Conservation (phyloP, 1,284 basidiomycete species). For the Microbotryomycetes sp. region DNA sequence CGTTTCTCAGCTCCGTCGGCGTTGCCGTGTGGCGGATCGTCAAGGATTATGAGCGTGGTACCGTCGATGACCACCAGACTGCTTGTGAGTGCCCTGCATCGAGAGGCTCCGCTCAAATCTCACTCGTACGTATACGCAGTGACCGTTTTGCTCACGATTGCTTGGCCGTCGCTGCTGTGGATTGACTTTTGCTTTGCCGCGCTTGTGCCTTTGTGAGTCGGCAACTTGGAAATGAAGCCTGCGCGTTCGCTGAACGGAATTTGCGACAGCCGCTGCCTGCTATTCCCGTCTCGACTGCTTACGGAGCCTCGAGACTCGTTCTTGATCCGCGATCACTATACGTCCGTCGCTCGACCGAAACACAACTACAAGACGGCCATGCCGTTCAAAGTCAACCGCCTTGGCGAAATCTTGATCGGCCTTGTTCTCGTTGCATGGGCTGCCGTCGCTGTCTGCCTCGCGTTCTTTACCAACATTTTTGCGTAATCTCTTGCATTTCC, state of each 20-base stretch:
- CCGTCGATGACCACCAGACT: constrained; percentile 30
- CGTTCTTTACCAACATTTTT: background rate
- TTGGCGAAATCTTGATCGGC: constrained; percentile 19
- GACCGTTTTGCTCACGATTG: constrained; percentile 33
- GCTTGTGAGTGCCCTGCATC: constrained; percentile 17
- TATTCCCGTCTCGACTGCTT: constrained; percentile 27
- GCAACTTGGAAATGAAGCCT: too few species aligned
- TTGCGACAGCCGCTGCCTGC: constrained; percentile 26
- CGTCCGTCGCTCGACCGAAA: constrained; percentile 28
- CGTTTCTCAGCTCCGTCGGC: constrained; percentile 24
- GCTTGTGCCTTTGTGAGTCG: constrained; percentile 28
- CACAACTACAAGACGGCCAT: constrained; percentile 26
- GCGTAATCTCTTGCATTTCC: too few species aligned
- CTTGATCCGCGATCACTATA: constrained; percentile 29
- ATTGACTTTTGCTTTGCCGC: constrained; percentile 31
- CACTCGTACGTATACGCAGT: constrained; percentile 8
- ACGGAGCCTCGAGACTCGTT: constrained; percentile 26
- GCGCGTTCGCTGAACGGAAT: too few species aligned
- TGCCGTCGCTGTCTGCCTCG: background rate
- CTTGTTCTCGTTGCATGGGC: constrained; percentile 17
- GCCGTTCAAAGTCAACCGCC: constrained; percentile 23
- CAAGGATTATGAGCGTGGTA: constrained; percentile 22
- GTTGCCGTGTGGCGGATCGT: constrained; percentile 27
- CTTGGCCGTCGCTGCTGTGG: constrained; percentile 34
- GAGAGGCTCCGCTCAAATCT: background rate